Conservation (phyloP, 805 yeast genomes). For the Wickerhamomyces bovis region DNA sequence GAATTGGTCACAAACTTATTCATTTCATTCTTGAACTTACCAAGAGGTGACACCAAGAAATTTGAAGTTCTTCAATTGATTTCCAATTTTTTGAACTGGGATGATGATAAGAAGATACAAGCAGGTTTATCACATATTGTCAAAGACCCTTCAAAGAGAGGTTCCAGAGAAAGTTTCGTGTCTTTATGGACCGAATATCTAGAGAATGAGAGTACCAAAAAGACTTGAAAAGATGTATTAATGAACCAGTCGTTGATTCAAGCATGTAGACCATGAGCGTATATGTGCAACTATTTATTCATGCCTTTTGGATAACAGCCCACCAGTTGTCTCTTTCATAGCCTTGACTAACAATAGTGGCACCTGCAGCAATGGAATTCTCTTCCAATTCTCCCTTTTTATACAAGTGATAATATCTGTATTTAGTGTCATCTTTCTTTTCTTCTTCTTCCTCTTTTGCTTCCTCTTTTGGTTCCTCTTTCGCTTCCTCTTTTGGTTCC, state of each 20-base stretch:
- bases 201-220: constrained; percentile 53
- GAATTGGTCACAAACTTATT: constrained; percentile 84
- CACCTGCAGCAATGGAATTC: constrained; percentile 71
- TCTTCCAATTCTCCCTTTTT: constrained; percentile 74
- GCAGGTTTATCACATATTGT: constrained; percentile 57
- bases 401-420: constrained; percentile 86
- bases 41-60: constrained; percentile 90
- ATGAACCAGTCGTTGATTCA: not conserved
- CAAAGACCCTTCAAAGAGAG: constrained; percentile 17
- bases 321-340: constrained; percentile 97
- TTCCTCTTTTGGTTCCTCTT: constrained; percentile 14
- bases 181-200: constrained; percentile 75
- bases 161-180: constrained; percentile 47
- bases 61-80: constrained; percentile 86
- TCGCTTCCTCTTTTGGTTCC: constrained; percentile 4
- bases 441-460: constrained; percentile 23
- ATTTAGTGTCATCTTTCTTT: constrained; percentile 45
- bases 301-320: constrained; percentile 37
- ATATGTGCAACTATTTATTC: not conserved
- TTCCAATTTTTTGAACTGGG: constrained; percentile 83
- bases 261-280: no score
- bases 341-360: constrained; percentile 58
- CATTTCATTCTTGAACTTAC: constrained; percentile 77
- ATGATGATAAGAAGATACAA: constrained; percentile 65
- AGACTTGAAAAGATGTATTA: not conserved